Evolutionary conservation across 495 filamentous ascomycete species (phyloP).

Genomic region (Annulohypoxylon maeteangense): DNA sequence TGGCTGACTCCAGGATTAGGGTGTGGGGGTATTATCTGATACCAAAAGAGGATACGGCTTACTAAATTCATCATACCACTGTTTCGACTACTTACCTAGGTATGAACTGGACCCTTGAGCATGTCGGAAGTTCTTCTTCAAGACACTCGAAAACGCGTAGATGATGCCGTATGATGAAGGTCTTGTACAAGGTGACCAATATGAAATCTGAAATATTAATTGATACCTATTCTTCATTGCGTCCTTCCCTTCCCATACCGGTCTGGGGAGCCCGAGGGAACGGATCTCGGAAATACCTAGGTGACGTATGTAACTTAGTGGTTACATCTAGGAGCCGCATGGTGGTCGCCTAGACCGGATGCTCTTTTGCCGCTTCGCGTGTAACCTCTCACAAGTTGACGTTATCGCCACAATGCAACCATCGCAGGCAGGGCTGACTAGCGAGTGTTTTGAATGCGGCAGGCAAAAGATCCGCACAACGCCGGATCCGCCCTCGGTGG

Average conservation of each 20-base stretch:
- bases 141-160: too few relatives aligned
- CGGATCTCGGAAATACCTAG: conserved; percentile 5
- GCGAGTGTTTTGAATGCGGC: background rate
- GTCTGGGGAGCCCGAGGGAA: background rate
- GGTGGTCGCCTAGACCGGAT: background rate
- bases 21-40: background rate
- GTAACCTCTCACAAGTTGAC: background rate
- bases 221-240: background rate
- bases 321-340: background rate
- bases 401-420: background rate
- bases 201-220: background rate
- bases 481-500: background rate
- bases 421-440: background rate
- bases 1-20: background rate
- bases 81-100: background rate
- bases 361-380: background rate
- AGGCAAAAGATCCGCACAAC: background rate
- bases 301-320: background rate
- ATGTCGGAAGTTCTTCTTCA: too few relatives aligned
- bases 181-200: background rate
- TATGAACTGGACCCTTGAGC: background rate
- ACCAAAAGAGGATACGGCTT: conserved; percentile 1
- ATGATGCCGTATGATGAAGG: background rate
- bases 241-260: background rate
- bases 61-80: background rate